Base-by-base conservation (phyloP, 768 basidiomycete genomes). In the Mycena kentingensis region DNA sequence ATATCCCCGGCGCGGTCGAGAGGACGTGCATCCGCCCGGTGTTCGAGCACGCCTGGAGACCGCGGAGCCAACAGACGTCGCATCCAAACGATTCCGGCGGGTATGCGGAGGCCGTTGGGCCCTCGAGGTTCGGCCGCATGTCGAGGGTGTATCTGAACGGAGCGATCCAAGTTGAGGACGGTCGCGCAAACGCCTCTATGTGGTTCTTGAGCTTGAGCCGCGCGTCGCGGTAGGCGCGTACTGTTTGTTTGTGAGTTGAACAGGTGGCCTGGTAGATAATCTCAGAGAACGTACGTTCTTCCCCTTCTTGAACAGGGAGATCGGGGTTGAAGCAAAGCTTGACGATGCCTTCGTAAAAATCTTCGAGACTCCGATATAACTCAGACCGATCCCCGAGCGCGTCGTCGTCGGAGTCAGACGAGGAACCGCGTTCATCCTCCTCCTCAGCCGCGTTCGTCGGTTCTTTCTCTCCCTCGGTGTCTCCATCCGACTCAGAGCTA, bases 41-140 rank as follows among this genome's bases (percentile, higher is more conserved):
- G 12, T 0, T 10, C 26, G 8, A 42, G 25, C 52, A 58, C 4
- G 29, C 10, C 1, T 1, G 10, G 3, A 11, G 15, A 3, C 57
- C 57, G 11, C 48, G 50, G 1, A 49, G 43, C 46, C 47, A 58
- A 35, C 57, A 58, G 6, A 41, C 57, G 18, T 50, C 48, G 24
- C 57, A 59, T 15, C 44, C 35, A 25, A 24, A 32, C 31, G 10
- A 16, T 16, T 8, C 10, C 31, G 31, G 8, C 12, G 1, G 12
- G 21, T 1, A 3, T 12, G 47, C 35, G 24, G 34, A 44, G 6
- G 10, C 1, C 6, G 43, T 7, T 2, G 57, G 51, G 19, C 45
- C 49, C 13, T 39, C 8, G 27, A 58, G 52, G 19, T 29, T 22
- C 19, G 51, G 57, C 13, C 57, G 56, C 28, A 11, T 26, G 8